Conservation (phyloP, 2,329 filamentous ascomycete species). For the Penicillium oxalicum region DNA sequence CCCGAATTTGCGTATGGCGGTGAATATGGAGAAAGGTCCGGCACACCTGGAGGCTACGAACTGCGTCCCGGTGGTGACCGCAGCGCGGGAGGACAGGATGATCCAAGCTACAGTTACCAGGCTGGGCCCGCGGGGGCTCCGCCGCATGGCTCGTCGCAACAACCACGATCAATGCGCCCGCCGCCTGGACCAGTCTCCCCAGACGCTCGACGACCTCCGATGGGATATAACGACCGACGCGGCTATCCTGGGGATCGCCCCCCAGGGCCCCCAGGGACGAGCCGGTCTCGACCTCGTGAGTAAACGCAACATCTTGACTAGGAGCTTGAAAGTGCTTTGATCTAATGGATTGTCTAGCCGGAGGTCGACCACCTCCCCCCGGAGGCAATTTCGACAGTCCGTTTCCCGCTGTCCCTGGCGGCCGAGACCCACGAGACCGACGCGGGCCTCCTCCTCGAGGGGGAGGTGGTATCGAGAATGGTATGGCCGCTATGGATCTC, state of each 20-base stretch:
- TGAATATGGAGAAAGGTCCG: conserved; percentile 20
- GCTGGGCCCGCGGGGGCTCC: conserved; percentile 21
- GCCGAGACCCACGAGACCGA: conserved; percentile 24
- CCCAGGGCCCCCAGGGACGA: conserved; percentile 29
- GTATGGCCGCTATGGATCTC: conserved; percentile 37
- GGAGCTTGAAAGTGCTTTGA: neutral
- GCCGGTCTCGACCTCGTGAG: conserved; percentile 32
- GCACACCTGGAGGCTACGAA: conserved; percentile 13
- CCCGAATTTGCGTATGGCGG: conserved; percentile 26
- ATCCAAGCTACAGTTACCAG: conserved; percentile 24
- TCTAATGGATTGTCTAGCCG: conserved; percentile 12
- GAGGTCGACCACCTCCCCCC: conserved; percentile 23
- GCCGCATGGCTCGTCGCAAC: conserved; percentile 24
- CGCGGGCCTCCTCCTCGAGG: conserved; percentile 28
- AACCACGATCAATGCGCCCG: conserved; percentile 29
- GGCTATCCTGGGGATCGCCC: conserved; percentile 25
- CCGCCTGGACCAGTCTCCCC: conserved; percentile 21
- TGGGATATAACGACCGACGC: conserved; percentile 22
- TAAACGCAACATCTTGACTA: conserved; percentile 5
- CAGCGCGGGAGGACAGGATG: conserved; percentile 18
- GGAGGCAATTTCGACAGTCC: conserved; percentile 46
- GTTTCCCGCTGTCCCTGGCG: conserved; percentile 40
- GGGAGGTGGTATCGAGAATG: conserved; percentile 28
- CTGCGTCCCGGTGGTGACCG: conserved; percentile 6
- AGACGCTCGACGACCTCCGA: conserved; percentile 24